phyloP scores from a whole-genome alignment of 106 monocot species.

The Platanthera guangdongensis region DNA sequence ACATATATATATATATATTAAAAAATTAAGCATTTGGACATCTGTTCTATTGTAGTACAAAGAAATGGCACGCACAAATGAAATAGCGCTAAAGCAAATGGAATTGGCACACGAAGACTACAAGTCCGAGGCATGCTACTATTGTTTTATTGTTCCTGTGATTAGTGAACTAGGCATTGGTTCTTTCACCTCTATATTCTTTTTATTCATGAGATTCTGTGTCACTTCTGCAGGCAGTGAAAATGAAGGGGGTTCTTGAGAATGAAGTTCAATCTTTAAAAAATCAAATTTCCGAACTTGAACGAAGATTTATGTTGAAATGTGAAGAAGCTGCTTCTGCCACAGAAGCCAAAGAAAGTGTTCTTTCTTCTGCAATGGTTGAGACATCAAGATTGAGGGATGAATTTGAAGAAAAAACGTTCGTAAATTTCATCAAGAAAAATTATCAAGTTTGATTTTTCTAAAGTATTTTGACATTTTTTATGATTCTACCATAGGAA shows the following conservation, averaged over 20 bases:
- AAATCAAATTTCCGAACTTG: conserved; percentile 48
- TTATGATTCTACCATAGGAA: conserved; percentile 16
- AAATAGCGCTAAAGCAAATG: conserved; percentile 81
- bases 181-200: neutral
- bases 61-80: conserved; percentile 78
- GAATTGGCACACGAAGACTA: conserved; percentile 74
- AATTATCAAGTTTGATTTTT: neutral
- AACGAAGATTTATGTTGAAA: conserved; percentile 45
- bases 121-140: conserved; percentile 49
- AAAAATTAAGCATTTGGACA: conserved; percentile 1
- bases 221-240: conserved; percentile 38
- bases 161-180: neutral
- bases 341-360: conserved; percentile 63
- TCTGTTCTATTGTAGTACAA: conserved; percentile 58
- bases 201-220: neutral
- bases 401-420: conserved; percentile 58
- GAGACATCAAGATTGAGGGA: conserved; percentile 46
- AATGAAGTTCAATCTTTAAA: conserved; percentile 53
- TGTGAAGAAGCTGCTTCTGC: conserved; percentile 59
- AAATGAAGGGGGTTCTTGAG: conserved; percentile 46
- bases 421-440: neutral
- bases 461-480: neutral
- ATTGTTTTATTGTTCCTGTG: neutral
- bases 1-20: neutral
- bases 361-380: conserved; percentile 28